Percentiles rank a stretch among this genome's conserved stretches.
Evolutionary conservation across 1,284 basidiomycete species (phyloP).

Genomic region (Amylostereum areolatum): DNA sequence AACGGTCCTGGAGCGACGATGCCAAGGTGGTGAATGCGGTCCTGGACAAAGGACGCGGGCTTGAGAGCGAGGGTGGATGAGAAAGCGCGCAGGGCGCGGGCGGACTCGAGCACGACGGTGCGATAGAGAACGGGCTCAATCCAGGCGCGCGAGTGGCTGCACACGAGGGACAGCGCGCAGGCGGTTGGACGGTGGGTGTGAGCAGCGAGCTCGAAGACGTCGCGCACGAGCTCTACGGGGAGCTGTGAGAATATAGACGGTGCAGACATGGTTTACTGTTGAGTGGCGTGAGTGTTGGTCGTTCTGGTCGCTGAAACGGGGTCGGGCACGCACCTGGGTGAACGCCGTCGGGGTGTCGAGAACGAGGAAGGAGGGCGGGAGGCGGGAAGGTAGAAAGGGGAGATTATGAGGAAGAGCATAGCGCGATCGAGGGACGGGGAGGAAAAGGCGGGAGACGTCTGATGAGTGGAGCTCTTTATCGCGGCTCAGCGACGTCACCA

Average conservation of each 20-base stretch:
- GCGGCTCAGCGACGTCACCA: too few relatives aligned
- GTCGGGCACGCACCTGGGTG: too few relatives aligned
- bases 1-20: slow-evolving; percentile 31
- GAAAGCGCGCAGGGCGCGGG: slow-evolving; percentile 27
- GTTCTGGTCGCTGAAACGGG: too few relatives aligned
- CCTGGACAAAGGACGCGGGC: slow-evolving; percentile 9
- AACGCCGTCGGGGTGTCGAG: too few relatives aligned
- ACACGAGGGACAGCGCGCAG: slow-evolving; percentile 28
- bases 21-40: slow-evolving; percentile 19
- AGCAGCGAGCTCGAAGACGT: slow-evolving; percentile 31
- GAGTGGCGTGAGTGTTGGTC: too few relatives aligned
- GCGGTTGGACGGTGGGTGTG: slow-evolving; percentile 21
- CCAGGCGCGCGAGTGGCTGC: slow-evolving; percentile 25
- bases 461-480: too few relatives aligned
- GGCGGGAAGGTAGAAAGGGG: too few relatives aligned
- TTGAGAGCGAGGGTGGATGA: slow-evolving; percentile 23
- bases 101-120: slow-evolving; percentile 30
- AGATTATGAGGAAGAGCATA: too few relatives aligned
- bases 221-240: slow-evolving; percentile 30
- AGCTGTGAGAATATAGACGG: slow-evolving; percentile 23
- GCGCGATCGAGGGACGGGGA: too few relatives aligned
- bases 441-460: too few relatives aligned
- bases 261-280: background rate
- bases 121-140: slow-evolving; percentile 31
- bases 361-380: too few relatives aligned